A percentile compares a stretch with the other conserved stretches of the same genome.
Conservation (phyloP, 805 yeast genomes). For the Saccharomyces cerevisiae region DNA sequence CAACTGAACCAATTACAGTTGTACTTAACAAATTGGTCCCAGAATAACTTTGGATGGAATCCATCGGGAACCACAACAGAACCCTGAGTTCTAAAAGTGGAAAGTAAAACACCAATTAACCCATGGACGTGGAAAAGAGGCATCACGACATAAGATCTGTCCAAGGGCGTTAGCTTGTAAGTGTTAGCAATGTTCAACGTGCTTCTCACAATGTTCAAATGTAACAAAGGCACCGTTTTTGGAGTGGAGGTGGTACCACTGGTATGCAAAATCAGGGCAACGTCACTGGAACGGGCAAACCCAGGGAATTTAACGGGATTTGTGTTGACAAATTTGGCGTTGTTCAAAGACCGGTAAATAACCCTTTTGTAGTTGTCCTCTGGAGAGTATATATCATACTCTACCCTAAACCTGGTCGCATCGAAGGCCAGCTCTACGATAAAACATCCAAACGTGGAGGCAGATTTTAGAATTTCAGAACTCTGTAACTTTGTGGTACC, state of each 20-base stretch:
- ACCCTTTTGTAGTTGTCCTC: conserved; percentile 19
- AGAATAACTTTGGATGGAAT: conserved; percentile 55
- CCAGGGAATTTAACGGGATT: conserved; percentile 32
- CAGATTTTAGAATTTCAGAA: conserved; percentile 43
- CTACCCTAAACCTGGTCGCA: conserved; percentile 34
- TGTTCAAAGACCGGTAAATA: conserved; percentile 20
- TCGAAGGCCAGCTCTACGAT: conserved; percentile 48
- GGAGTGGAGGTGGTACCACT: conserved; percentile 74
- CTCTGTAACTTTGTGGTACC: conserved; percentile 29
- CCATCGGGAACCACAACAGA: conserved; percentile 51
- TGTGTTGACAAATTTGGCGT: conserved; percentile 29
- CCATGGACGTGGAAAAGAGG: conserved; percentile 77
- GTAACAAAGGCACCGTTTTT: conserved; percentile 66
- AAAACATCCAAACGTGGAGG: conserved; percentile 39
- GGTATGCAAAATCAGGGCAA: conserved; percentile 62
- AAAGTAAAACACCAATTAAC: conserved; percentile 53
- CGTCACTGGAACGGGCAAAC: conserved; percentile 39
- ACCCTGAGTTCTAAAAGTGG: conserved; percentile 55
- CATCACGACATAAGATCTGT: conserved; percentile 60
- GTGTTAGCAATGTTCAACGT: conserved; percentile 52
- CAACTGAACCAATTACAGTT: conserved; percentile 66
- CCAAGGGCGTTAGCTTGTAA: conserved; percentile 42
- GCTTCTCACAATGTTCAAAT: conserved; percentile 51
- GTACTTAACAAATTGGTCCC: conserved; percentile 45
- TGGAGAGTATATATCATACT: conserved; percentile 30